Evolutionary conservation across 2,329 filamentous ascomycete genomes (phyloP).

Genomic region (Cladophialophora immunda): DNA sequence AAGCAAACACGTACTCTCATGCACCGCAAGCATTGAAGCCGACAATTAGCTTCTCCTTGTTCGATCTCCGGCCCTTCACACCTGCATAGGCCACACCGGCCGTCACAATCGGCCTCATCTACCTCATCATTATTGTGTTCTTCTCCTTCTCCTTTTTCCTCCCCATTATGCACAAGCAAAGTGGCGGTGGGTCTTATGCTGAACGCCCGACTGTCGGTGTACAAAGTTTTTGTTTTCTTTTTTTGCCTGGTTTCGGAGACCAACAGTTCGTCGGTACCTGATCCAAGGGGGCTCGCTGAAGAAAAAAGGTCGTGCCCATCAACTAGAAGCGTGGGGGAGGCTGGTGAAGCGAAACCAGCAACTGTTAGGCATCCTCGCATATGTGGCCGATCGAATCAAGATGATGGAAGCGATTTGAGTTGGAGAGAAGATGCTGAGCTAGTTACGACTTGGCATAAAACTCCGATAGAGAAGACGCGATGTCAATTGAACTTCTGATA

Average conservation of each 20-base stretch:
- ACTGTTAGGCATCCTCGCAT: too few species aligned
- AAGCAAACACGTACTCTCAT: slow-evolving; percentile 48
- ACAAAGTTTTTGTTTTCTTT: too few species aligned
- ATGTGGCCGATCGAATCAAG: too few species aligned
- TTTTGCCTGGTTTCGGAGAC: too few species aligned
- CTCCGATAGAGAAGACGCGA: background rate
- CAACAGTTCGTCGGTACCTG: too few species aligned
- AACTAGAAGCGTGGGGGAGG: too few species aligned
- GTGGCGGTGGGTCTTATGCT: too few species aligned
- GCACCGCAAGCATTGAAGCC: slow-evolving; percentile 63
- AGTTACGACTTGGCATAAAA: background rate
- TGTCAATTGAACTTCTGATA: background rate
- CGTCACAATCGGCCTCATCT: slow-evolving; percentile 70
- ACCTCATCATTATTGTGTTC: slow-evolving; percentile 73
- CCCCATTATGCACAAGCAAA: too few species aligned
- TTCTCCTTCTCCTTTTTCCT: slow-evolving; percentile 73
- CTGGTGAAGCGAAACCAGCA: too few species aligned
- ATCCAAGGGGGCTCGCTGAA: too few species aligned
- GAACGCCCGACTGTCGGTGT: too few species aligned
- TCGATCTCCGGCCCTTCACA: slow-evolving; percentile 68
- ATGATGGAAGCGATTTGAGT: background rate
- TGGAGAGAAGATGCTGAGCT: background rate
- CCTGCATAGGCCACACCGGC: slow-evolving; percentile 65
- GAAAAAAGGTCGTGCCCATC: too few species aligned
- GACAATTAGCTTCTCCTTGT: slow-evolving; percentile 63